Conservation (phyloP, 306 rosid genomes). For the Carpinus viminea region DNA sequence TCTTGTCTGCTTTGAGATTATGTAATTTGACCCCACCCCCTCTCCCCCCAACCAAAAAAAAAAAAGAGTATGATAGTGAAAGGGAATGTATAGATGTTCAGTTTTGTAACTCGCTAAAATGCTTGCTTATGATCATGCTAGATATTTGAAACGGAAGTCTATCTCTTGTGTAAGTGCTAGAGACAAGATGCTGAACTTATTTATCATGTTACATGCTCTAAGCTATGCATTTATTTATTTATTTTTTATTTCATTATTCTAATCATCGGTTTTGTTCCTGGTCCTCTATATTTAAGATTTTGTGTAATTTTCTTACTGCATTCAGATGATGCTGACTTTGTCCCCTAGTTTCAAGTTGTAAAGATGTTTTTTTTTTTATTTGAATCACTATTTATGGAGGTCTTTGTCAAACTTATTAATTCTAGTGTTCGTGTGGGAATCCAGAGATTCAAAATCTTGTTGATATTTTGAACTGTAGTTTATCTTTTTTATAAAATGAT, state of each 20-base stretch:
- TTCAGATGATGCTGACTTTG: not conserved
- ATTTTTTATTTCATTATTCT: not conserved
- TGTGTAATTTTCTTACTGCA: not conserved
- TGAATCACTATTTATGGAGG: not conserved
- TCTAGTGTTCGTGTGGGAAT: not conserved
- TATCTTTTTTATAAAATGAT: not conserved
- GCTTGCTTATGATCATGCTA: not conserved
- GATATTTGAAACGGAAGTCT: too few species aligned
- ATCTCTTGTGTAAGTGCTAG: not conserved
- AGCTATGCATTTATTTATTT: not conserved
- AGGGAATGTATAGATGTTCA: not conserved
- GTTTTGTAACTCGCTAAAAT: not conserved
- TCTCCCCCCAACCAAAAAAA: too few species aligned
- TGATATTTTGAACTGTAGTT: not conserved
- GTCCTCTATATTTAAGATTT: not conserved
- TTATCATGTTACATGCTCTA: not conserved
- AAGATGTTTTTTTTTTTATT: not conserved
- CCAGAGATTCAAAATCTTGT: not conserved
- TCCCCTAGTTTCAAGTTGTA: not conserved
- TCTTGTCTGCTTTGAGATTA: not conserved
- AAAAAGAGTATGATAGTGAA: not conserved
- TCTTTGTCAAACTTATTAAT: not conserved
- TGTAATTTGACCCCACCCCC: not conserved
- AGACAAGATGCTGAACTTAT: not conserved
- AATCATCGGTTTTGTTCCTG: not conserved